phyloP scores from a whole-genome alignment of 305 asterid species.

The Fraxinus velutina region DNA sequence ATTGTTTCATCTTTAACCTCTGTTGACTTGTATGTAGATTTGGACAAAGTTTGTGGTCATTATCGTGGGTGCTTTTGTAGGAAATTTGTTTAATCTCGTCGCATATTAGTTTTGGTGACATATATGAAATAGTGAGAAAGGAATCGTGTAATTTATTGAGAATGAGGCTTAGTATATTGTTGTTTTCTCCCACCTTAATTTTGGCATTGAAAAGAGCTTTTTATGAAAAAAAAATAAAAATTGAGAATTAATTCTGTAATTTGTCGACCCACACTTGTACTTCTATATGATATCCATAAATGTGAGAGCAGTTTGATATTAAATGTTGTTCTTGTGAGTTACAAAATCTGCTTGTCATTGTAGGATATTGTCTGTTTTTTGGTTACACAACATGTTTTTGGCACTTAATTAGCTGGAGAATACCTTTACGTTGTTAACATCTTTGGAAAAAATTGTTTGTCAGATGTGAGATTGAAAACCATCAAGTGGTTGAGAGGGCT shows the following conservation, averaged over 20 bases:
- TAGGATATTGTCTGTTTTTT: not conserved
- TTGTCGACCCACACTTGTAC: not conserved
- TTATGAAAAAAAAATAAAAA: not conserved
- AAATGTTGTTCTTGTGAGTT: not conserved
- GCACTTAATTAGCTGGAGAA: slow-evolving; percentile 13
- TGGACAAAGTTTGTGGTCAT: not conserved
- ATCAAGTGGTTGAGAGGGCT: slow-evolving; percentile 55
- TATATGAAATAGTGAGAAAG: not conserved
- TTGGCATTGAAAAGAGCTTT: too few species aligned
- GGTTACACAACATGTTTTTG: not conserved
- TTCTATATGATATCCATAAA: not conserved
- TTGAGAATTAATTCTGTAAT: not conserved
- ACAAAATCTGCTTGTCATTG: not conserved
- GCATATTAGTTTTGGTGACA: not conserved
- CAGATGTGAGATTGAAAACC: slow-evolving; percentile 72
- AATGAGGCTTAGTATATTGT: not conserved
- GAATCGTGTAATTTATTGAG: not conserved
- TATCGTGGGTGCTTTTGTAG: not conserved
- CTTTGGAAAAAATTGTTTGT: slow-evolving; percentile 23
- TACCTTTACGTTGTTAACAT: not conserved
- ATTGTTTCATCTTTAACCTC: not conserved
- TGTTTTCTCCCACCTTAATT: not conserved
- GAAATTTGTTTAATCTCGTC: not conserved
- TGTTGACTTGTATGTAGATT: not conserved
- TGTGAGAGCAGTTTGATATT: not conserved